phyloP scores from a whole-genome alignment of 2,329 filamentous ascomycete genomes.

The Epichloe sp. region DNA sequence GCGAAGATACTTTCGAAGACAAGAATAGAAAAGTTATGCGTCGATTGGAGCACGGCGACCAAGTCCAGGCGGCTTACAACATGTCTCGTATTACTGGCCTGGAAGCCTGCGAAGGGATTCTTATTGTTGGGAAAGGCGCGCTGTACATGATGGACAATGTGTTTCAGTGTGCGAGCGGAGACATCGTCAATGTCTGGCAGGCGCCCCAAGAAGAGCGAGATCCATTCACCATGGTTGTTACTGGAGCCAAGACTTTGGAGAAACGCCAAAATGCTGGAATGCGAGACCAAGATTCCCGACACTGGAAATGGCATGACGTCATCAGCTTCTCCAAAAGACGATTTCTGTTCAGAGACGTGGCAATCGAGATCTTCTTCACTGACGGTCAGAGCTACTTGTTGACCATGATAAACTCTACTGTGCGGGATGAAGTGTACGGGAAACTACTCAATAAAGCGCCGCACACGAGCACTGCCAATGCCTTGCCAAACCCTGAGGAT shows the following conservation, averaged over 20 bases:
- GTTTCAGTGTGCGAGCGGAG: slow-evolving; percentile 86
- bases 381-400: slow-evolving; percentile 91
- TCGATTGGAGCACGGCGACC: slow-evolving; percentile 76
- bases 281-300: slow-evolving; percentile 66
- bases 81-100: slow-evolving; percentile 88
- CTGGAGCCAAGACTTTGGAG: slow-evolving; percentile 46
- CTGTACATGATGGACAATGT: slow-evolving; percentile 95
- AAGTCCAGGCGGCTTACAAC: slow-evolving; percentile 89
- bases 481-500: slow-evolving; percentile 68
- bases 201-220: slow-evolving; percentile 86
- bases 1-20: slow-evolving; percentile 72
- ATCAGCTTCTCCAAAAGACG: slow-evolving; percentile 92
- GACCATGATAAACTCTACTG: slow-evolving; percentile 61
- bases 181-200: slow-evolving; percentile 94
- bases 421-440: slow-evolving; percentile 68
- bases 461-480: slow-evolving; percentile 58
- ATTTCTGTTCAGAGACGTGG: slow-evolving; percentile 90
- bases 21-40: slow-evolving; percentile 98
- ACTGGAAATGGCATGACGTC: slow-evolving; percentile 90
- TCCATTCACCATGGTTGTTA: slow-evolving; percentile 88
- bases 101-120: slow-evolving; percentile 83
- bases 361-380: slow-evolving; percentile 93
- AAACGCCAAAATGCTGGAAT: slow-evolving; percentile 44
- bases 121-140: slow-evolving; percentile 84
- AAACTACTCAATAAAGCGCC: slow-evolving; percentile 69